These are phyloP conservation scores for Cercospora beticola DNA, from an alignment of 2,329 filamentous ascomycete species.

Conservation along the genomic window DNA sequence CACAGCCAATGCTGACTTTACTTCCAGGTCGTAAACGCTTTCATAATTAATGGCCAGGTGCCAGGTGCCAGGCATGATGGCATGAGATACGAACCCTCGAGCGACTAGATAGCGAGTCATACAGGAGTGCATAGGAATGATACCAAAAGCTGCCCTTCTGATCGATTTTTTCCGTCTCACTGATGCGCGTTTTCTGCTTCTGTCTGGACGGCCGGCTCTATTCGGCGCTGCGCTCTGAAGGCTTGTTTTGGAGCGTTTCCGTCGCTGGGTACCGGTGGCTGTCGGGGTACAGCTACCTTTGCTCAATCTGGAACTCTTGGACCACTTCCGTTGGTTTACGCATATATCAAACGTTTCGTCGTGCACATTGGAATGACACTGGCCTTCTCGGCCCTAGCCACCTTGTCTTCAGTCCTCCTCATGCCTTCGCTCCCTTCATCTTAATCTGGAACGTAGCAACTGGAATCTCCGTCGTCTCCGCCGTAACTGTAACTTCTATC, in stretches of 20 bases:
- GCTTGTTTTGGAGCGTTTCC: not conserved
- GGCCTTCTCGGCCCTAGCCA: not conserved
- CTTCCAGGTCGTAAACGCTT: constrained; percentile 2
- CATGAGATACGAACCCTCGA: constrained; percentile 13
- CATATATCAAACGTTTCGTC: not conserved
- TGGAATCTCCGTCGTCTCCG: constrained; percentile 83
- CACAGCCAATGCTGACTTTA: not conserved
- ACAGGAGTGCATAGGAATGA: constrained; percentile 19
- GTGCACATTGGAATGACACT: not conserved
- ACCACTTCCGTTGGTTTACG: not conserved
- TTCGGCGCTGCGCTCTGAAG: not conserved
- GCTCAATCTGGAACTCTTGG: not conserved
- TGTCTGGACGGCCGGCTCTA: not conserved
- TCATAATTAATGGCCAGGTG: constrained; percentile 2
- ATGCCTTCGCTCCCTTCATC: constrained; percentile 68
- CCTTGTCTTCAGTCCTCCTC: constrained; percentile 18
- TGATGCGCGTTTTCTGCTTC: not conserved
- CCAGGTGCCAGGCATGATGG: constrained; percentile 10
- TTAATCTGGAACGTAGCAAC: constrained; percentile 95
- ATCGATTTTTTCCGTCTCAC: not conserved
- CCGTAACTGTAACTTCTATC: constrained; percentile 86
- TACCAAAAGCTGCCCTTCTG: constrained; percentile 18
- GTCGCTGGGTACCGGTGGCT: not conserved
- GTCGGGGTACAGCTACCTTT: not conserved
- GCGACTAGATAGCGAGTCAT: constrained; percentile 15